Conservation (phyloP, 2,329 filamentous ascomycete species). For the Exophiala mesophila region DNA sequence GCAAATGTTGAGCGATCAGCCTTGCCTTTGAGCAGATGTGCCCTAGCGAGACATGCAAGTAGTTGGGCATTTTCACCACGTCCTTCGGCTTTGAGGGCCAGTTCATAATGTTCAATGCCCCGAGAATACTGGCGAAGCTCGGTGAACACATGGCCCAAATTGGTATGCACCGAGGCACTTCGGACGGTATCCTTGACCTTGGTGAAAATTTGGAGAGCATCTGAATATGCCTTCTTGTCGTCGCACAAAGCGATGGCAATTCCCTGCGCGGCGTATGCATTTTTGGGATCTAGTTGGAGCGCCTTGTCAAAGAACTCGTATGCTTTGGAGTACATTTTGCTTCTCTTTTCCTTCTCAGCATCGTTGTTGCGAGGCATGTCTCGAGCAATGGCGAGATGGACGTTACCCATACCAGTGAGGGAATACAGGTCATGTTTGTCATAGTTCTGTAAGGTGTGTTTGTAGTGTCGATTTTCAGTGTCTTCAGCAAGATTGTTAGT, state of each 20-base stretch:
- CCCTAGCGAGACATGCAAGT: constrained; percentile 78
- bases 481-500: constrained; percentile 79
- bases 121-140: constrained; percentile 87
- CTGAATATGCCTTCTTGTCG: constrained; percentile 82
- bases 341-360: constrained; percentile 82
- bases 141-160: constrained; percentile 86
- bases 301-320: constrained; percentile 99
- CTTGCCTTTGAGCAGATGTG: constrained; percentile 77
- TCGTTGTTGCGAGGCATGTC: constrained; percentile 94
- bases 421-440: constrained; percentile 99
- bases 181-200: constrained; percentile 87
- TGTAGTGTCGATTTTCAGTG: constrained; percentile 87
- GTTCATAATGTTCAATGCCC: constrained; percentile 90
- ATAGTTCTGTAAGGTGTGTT: constrained; percentile 86
- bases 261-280: constrained; percentile 93
- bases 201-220: constrained; percentile 79
- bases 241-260: constrained; percentile 91
- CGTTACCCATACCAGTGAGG: constrained; percentile 92
- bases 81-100: constrained; percentile 67
- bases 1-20: constrained; percentile 58
- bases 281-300: constrained; percentile 86
- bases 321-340: constrained; percentile 79
- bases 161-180: constrained; percentile 83
- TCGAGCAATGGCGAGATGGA: constrained; percentile 80
- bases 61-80: constrained; percentile 58